A percentile compares a stretch with the other conserved stretches of the same genome.
phyloP scores from a whole-genome alignment of 164 flowering plant genomes.

The Warburgia ugandensis region DNA sequence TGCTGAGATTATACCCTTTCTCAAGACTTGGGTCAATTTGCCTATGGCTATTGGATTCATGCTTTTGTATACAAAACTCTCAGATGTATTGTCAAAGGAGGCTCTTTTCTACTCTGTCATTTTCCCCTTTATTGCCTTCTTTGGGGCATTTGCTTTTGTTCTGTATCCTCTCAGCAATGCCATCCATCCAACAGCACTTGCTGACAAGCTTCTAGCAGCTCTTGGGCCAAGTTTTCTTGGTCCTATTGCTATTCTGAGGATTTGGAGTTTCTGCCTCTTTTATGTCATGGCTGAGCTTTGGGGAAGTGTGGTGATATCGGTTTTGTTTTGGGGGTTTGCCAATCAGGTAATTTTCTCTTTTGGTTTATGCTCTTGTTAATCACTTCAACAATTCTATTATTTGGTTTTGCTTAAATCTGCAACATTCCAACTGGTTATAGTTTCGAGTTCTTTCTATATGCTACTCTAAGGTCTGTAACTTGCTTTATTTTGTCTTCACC shows the following conservation, averaged over 20 bases:
- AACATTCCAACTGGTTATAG: too few species aligned
- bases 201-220: conserved; percentile 61
- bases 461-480: too few species aligned
- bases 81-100: conserved; percentile 76
- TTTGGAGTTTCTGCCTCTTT: conserved; percentile 95
- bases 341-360: conserved; percentile 75
- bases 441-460: too few species aligned
- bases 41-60: conserved; percentile 95
- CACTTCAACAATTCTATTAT: too few species aligned
- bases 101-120: conserved; percentile 81
- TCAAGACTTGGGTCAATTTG: conserved; percentile 88
- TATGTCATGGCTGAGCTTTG: conserved; percentile 99
- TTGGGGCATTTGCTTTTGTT: conserved; percentile 88
- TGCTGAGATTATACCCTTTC: conserved; percentile 90
- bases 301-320: conserved; percentile 97
- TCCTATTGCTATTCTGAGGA: conserved; percentile 88
- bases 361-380: too few species aligned
- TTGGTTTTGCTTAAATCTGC: too few species aligned
- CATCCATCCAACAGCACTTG: conserved; percentile 76
- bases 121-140: conserved; percentile 81
- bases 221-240: conserved; percentile 92
- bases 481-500: too few species aligned
- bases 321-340: conserved; percentile 95
- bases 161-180: conserved; percentile 69
- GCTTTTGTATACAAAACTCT: conserved; percentile 72